Evolutionary conservation across 495 filamentous ascomycete genomes (phyloP), one percentile per base, ranked within the genome.

Genomic region (Recurvomyces mirabilis): DNA sequence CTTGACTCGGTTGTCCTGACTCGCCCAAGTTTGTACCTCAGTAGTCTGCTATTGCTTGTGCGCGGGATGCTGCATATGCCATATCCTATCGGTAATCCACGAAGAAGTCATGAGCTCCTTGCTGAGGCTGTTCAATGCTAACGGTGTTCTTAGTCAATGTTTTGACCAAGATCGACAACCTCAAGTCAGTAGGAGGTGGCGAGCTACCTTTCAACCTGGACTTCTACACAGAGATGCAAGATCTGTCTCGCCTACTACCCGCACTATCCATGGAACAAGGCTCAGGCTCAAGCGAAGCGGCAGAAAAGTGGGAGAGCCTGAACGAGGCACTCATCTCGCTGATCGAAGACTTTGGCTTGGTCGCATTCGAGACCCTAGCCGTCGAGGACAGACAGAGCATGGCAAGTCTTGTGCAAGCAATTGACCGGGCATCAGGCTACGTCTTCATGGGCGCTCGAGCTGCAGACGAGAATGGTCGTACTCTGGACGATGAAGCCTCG

Each of bases 211-310:
- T 98, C 69, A 88, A 89, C 53, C 74, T 98, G 26, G 87, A 94
- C 51, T 98, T 78, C 61, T 98, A 96, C 64, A 94, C 91, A 40
- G 91, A 98, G 58, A 87, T 95, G n/a, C 86, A 96, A 63, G 86
- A 94, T 45, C 77, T 98, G 4, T 70, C 70, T 2, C 84, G 93
- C 51, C 75, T 98, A 14, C 70, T 91, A 6, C 87, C 89, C 0
- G 68, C 79, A 37, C 75, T 98, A 11, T 74, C 81, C 47, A 68
- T 69, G 18, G 77, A 59, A 41, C 46, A 52, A 34, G 13, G 30
- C 13, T 2, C 32, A 10, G 41, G 26, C 10, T 23, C 35, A 20
- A 49, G 38, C 7, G 43, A 41, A 10, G 41, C 33, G 2, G 35
- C 18, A 19, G 17, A 22, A 18, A 94, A 93, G 57, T 96, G 88